Evolutionary conservation across 2,329 filamentous ascomycete species (phyloP).

Genomic region (Aureobasidium sp.): DNA sequence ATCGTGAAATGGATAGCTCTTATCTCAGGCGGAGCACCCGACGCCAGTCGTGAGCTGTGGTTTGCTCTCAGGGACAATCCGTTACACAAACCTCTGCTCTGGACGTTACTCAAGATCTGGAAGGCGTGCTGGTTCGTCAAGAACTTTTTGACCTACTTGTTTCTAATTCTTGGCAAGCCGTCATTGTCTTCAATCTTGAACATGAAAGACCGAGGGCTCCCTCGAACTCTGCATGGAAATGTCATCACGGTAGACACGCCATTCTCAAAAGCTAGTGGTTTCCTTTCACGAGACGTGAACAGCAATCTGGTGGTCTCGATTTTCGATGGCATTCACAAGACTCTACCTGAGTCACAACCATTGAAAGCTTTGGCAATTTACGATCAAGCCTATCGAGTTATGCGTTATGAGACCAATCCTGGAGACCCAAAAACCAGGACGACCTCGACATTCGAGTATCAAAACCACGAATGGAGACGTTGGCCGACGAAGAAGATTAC

Average conservation of each 20-base stretch:
- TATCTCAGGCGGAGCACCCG: slow-evolving; percentile 17
- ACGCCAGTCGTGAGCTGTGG: slow-evolving; percentile 17
- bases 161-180: slow-evolving; percentile 8
- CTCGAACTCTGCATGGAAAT: slow-evolving; percentile 15
- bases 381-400: slow-evolving; percentile 15
- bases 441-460: slow-evolving; percentile 15
- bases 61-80: slow-evolving; percentile 11
- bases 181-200: background rate
- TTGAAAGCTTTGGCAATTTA: slow-evolving; percentile 15
- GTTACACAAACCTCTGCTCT: slow-evolving; percentile 8
- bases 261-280: slow-evolving; percentile 16
- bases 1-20: slow-evolving; percentile 17
- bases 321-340: slow-evolving; percentile 14
- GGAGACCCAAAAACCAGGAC: background rate
- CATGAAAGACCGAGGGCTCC: slow-evolving; percentile 14
- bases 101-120: slow-evolving; percentile 18
- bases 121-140: slow-evolving; percentile 18
- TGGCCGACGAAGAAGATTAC: slow-evolving; percentile 17
- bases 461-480: slow-evolving; percentile 12
- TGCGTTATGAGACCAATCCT: slow-evolving; percentile 6
- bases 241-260: slow-evolving; percentile 16
- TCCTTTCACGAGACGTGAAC: slow-evolving; percentile 15
- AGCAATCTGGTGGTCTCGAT: slow-evolving; percentile 13
- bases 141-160: slow-evolving; percentile 14
- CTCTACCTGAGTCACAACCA: background rate